Conservation (phyloP, 2,329 filamentous ascomycete species). For the Metarhizium robertsii region DNA sequence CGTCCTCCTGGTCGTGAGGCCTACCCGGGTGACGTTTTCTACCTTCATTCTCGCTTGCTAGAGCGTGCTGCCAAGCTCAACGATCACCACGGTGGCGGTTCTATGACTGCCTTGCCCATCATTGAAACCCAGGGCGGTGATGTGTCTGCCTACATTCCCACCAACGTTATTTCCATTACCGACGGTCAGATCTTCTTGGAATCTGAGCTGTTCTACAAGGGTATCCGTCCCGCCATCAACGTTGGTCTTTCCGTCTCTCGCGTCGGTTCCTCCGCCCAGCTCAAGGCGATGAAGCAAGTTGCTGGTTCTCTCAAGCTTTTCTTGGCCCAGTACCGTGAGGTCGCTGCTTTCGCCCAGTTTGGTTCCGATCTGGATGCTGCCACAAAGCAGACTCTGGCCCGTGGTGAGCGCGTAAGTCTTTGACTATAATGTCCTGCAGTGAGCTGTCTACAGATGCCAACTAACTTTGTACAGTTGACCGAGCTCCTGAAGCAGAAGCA, state of each 20-base stretch:
- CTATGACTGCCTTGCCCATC: conserved; percentile 90
- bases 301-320: conserved; percentile 99
- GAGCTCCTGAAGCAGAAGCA: conserved; percentile 99
- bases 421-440: not conserved
- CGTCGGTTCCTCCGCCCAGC: conserved; percentile 98
- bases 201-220: conserved; percentile 99
- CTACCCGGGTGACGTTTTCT: conserved; percentile 98
- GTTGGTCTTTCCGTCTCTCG: conserved; percentile 99
- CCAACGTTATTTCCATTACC: conserved; percentile 99
- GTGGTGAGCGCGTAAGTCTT: conserved; percentile 86
- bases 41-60: conserved; percentile 97
- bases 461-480: conserved; percentile 49
- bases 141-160: conserved; percentile 99
- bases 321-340: conserved; percentile 99
- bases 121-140: conserved; percentile 99
- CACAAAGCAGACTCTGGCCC: conserved; percentile 95
- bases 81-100: conserved; percentile 89
- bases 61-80: conserved; percentile 99
- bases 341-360: conserved; percentile 98
- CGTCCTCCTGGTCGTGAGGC: conserved; percentile 98
- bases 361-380: conserved; percentile 98
- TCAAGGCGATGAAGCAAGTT: conserved; percentile 99
- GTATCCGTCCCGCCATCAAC: conserved; percentile 99
- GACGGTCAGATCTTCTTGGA: conserved; percentile 99
- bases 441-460: conserved; percentile 9